Conservation (phyloP, 495 filamentous ascomycete species). For the Hypoxylon perforatum region DNA sequence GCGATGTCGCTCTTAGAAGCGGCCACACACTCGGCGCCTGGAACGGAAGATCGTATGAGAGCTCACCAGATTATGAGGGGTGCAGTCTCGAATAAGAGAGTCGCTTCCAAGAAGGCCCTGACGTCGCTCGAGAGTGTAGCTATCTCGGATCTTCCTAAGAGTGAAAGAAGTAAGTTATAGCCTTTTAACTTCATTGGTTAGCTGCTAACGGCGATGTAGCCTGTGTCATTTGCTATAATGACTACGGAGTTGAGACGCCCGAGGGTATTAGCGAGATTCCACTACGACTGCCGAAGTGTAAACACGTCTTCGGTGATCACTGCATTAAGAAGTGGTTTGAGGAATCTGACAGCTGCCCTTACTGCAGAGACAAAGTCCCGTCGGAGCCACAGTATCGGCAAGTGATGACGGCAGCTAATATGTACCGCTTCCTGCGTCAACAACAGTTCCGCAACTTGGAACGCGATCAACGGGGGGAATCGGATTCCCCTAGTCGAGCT, state of each 20-base stretch:
- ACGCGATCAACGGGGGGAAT: constrained; percentile 22
- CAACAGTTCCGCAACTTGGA: constrained; percentile 27
- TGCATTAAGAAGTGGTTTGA: constrained; percentile 72
- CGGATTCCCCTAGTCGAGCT: constrained; percentile 15
- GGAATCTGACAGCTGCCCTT: constrained; percentile 68
- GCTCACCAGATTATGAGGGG: constrained; percentile 53
- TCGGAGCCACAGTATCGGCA: constrained; percentile 53
- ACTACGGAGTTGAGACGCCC: constrained; percentile 61
- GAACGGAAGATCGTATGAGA: constrained; percentile 47
- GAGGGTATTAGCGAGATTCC: constrained; percentile 63
- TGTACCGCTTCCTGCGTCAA: constrained; percentile 42
- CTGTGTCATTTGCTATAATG: constrained; percentile 69
- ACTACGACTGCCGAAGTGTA: constrained; percentile 65
- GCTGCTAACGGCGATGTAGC: constrained; percentile 46
- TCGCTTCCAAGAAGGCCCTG: constrained; percentile 60
- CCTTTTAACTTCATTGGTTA: background rate
- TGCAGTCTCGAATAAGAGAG: constrained; percentile 51
- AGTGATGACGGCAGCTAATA: constrained; percentile 25
- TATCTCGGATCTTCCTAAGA: constrained; percentile 53
- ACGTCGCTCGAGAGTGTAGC: constrained; percentile 57
- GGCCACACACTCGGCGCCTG: constrained; percentile 12
- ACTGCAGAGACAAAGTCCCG: constrained; percentile 66
- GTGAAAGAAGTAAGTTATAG: constrained; percentile 59
- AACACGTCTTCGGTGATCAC: constrained; percentile 68
- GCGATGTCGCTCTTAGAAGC: constrained; percentile 31